Evolutionary conservation across 495 filamentous ascomycete genomes (phyloP).

Genomic region (Cenococcum geophilum): DNA sequence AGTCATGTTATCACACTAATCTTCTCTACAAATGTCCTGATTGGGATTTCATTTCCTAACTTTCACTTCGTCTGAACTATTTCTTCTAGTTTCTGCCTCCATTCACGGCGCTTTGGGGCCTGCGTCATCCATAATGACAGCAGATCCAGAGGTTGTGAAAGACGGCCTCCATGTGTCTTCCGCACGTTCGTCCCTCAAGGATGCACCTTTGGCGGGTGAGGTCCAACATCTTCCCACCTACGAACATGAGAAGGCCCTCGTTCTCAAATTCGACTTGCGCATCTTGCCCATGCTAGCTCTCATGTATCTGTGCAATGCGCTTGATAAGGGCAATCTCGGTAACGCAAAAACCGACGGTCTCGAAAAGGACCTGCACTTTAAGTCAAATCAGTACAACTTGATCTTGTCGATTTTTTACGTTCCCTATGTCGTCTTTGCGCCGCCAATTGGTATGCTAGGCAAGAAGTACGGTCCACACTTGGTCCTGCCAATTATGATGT

Average conservation of each 20-base stretch:
- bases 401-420: conserved; percentile 69
- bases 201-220: conserved; percentile 13
- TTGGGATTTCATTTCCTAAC: neutral
- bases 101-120: neutral
- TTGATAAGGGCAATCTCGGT: conserved; percentile 40
- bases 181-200: conserved; percentile 19
- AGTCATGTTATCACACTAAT: neutral
- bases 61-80: neutral
- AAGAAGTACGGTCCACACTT: conserved; percentile 54
- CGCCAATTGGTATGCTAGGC: conserved; percentile 59
- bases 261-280: conserved; percentile 38
- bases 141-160: conserved; percentile 20
- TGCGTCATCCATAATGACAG: conserved; percentile 16
- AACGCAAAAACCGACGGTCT: conserved; percentile 65
- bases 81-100: neutral
- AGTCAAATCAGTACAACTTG: conserved; percentile 61
- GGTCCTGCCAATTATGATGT: conserved; percentile 62
- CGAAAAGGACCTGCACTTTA: conserved; percentile 45
- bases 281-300: conserved; percentile 39
- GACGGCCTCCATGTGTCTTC: conserved; percentile 20
- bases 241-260: conserved; percentile 29
- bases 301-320: conserved; percentile 41
- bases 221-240: conserved; percentile 26
- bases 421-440: conserved; percentile 67
- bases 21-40: conserved; percentile 3